Evolutionary conservation across 495 filamentous ascomycete species (phyloP).

Genomic region (Penicillium longicatenatum): DNA sequence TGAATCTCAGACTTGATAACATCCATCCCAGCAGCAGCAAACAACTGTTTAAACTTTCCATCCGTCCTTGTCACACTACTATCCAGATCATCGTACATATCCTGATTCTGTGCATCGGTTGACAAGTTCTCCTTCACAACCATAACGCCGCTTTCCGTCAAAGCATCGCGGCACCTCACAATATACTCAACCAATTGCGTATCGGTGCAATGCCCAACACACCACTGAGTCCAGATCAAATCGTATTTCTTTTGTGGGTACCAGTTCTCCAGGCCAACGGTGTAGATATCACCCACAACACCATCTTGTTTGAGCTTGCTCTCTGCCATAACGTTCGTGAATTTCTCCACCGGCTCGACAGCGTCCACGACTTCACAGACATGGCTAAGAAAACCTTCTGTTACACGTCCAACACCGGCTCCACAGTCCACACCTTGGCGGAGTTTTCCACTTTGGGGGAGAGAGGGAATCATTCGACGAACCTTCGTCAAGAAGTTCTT

Average conservation of each 20-base stretch:
- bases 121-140: slow-evolving; percentile 89
- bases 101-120: slow-evolving; percentile 52
- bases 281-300: slow-evolving; percentile 65
- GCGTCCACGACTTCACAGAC: slow-evolving; percentile 58
- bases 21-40: slow-evolving; percentile 66
- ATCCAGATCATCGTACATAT: slow-evolving; percentile 78
- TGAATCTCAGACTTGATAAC: slow-evolving; percentile 75
- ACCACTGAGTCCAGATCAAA: slow-evolving; percentile 82
- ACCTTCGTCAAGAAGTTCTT: slow-evolving; percentile 77
- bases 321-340: slow-evolving; percentile 38
- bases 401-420: slow-evolving; percentile 65
- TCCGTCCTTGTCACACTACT: slow-evolving; percentile 80
- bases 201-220: slow-evolving; percentile 88
- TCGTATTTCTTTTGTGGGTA: slow-evolving; percentile 57
- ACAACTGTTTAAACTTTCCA: slow-evolving; percentile 66
- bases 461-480: slow-evolving; percentile 43
- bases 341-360: slow-evolving; percentile 61
- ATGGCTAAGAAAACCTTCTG: slow-evolving; percentile 54
- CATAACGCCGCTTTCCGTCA: slow-evolving; percentile 58
- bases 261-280: slow-evolving; percentile 78
- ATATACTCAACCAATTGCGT: slow-evolving; percentile 69
- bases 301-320: slow-evolving; percentile 33
- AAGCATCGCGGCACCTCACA: slow-evolving; percentile 54
- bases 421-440: slow-evolving; percentile 58
- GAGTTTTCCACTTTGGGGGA: slow-evolving; percentile 31